A percentile compares a stretch with the other conserved stretches of the same genome.
phyloP scores from a whole-genome alignment of 805 yeast species.

The Hanseniaspora clermontiae region DNA sequence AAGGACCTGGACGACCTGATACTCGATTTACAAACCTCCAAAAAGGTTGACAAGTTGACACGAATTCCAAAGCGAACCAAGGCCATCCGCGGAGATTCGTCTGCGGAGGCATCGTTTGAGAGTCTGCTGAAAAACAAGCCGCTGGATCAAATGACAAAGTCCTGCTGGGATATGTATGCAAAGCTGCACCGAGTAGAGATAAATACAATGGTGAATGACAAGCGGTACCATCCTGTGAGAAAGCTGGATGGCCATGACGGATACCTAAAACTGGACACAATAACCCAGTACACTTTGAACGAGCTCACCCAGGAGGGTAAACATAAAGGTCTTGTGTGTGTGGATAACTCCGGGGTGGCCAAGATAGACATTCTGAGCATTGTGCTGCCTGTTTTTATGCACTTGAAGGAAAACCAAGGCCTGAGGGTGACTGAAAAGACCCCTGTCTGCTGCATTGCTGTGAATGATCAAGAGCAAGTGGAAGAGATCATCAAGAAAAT shows the following conservation, averaged over 20 bases:
- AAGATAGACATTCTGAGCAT: background rate
- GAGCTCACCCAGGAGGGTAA: background rate
- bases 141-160: background rate
- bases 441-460: background rate
- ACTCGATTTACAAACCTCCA: background rate
- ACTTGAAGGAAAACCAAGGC: background rate
- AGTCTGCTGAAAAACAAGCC: background rate
- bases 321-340: background rate
- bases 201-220: background rate
- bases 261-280: background rate
- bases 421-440: background rate
- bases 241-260: background rate
- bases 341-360: background rate
- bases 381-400: background rate
- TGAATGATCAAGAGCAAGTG: background rate
- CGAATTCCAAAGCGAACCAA: background rate
- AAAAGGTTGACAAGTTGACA: background rate
- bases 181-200: background rate
- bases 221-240: background rate
- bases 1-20: background rate
- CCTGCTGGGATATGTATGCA: slow-evolving; percentile 7
- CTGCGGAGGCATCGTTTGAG: background rate
- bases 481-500: background rate
- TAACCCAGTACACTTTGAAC: background rate
- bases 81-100: background rate